These are phyloP conservation scores for Aaosphaeria arxii DNA, from an alignment of 2,329 filamentous ascomycete species.

Conservation along the genomic window DNA sequence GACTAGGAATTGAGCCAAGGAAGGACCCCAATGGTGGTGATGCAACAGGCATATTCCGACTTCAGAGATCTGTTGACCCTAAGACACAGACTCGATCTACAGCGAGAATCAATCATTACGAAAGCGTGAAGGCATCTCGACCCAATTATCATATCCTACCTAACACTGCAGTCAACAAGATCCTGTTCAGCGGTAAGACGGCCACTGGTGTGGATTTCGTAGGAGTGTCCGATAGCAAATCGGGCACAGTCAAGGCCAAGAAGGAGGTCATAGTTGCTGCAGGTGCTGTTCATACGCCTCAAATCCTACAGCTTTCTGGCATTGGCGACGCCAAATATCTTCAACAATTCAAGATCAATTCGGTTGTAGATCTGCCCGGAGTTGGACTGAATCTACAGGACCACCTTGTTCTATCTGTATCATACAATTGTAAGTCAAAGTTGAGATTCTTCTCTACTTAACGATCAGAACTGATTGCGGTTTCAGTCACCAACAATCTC, in stretches of 20 bases:
- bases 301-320: conserved; percentile 61
- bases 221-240: conserved; percentile 1
- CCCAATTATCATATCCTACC: conserved; percentile 30
- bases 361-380: conserved; percentile 18
- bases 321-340: conserved; percentile 42
- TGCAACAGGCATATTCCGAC: conserved; percentile 30
- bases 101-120: conserved; percentile 29
- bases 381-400: conserved; percentile 28
- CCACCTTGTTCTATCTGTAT: conserved; percentile 15
- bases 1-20: conserved; percentile 10
- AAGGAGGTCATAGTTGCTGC: conserved; percentile 58
- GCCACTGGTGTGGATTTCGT: conserved; percentile 19
- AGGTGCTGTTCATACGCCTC: conserved; percentile 58
- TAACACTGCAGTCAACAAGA: conserved; percentile 12
- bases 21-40: conserved; percentile 18
- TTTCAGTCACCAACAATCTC: conserved; percentile 7
- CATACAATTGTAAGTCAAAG: conserved; percentile 16
- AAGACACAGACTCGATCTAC: conserved; percentile 25
- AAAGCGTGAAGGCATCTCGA: conserved; percentile 17
- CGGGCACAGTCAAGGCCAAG: conserved; percentile 8
- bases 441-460: no score
- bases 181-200: conserved; percentile 12
- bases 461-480: no score
- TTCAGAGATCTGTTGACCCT: conserved; percentile 23
- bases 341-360: conserved; percentile 9